Base-by-base conservation (phyloP, 768 basidiomycete genomes). In the Termitomyces bulborhizus region DNA sequence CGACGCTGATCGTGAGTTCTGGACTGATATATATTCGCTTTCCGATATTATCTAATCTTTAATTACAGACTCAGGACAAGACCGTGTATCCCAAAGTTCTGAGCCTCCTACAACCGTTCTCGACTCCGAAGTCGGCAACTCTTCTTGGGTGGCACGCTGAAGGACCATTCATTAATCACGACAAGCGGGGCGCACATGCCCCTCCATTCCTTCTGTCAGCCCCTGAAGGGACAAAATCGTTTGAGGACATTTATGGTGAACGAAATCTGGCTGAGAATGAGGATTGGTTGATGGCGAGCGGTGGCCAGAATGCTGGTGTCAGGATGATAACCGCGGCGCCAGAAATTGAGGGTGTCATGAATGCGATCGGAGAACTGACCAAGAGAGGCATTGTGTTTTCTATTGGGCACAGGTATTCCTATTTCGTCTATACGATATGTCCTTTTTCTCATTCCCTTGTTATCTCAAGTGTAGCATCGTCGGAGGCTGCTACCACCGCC, bases 111-210 rank as follows among this genome's bases (percentile, higher is more conserved):
- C 79, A 78, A 36, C 90, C 90, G 1, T 83, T 82, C 63, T 80
- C 83, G 13, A 78, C 82, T 13, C 73, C 81, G 0, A 73, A 61
- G 9, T 86, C 86, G 9, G 91, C 93, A 0, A 85, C 81, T 34
- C 68, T 93, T 3, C 79, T 95, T 12, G 93, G 93, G 27, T 95
- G 89, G 86, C 93, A 96, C 60, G 89, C 81, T 27, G 93, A 96
- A 69, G 93, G 93, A 0, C 93, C 93, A 0, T 95, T 94, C 73
- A 77, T 94, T 42, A 85, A 91, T 53, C 71, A 82, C 40, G 77
- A 78, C n/a, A 93, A 93, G 67, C 84, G 88, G 43, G 93, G 93
- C 2, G 90, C 89, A 2, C 93, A 96, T 66, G 78, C 87, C 1
- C 80, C 83, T 3, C 73, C 81, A 3, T 83, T 82, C 69, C 81